These are phyloP conservation scores for Begonia masoniana DNA, from an alignment of 306 rosid species.

Conservation along the genomic window DNA sequence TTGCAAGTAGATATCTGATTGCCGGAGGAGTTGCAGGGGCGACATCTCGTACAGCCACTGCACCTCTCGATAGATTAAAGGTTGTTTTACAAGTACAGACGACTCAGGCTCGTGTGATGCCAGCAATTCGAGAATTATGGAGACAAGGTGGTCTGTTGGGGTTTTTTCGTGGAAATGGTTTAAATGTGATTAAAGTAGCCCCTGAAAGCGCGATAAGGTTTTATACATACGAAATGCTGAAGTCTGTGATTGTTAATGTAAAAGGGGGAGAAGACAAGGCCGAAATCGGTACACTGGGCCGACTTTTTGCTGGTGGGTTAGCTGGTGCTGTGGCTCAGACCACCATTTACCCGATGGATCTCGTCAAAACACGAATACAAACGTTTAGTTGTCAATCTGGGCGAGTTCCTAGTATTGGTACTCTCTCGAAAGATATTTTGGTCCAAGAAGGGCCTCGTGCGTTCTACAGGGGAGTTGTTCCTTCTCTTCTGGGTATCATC, in stretches of 20 bases:
- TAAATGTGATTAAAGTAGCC: slow-evolving; percentile 88
- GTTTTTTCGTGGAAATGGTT: slow-evolving; percentile 87
- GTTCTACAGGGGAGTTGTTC: slow-evolving; percentile 76
- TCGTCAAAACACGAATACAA: slow-evolving; percentile 81
- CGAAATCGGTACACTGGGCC: slow-evolving; percentile 50
- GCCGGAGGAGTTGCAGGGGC: slow-evolving; percentile 97
- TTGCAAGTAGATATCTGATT: slow-evolving; percentile 70
- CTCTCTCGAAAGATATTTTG: slow-evolving; percentile 66
- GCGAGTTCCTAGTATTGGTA: slow-evolving; percentile 46
- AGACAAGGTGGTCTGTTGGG: slow-evolving; percentile 69
- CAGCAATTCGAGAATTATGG: slow-evolving; percentile 63
- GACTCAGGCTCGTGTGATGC: slow-evolving; percentile 35
- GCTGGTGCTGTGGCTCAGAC: slow-evolving; percentile 96
- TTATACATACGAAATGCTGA: slow-evolving; percentile 67
- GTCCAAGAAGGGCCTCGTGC: slow-evolving; percentile 87
- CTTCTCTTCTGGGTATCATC: slow-evolving; percentile 86
- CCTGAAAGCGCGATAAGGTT: slow-evolving; percentile 94
- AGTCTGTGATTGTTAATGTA: slow-evolving; percentile 32
- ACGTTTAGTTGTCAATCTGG: slow-evolving; percentile 40
- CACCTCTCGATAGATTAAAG: slow-evolving; percentile 89
- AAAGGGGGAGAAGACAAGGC: slow-evolving; percentile 42
- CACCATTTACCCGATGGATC: slow-evolving; percentile 84
- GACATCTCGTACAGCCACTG: slow-evolving; percentile 86
- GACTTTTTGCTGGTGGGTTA: slow-evolving; percentile 70
- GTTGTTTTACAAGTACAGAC: slow-evolving; percentile 87